Percentiles rank a stretch among this genome's conserved stretches.
These are phyloP conservation scores for Eimeria necatrix DNA, from an alignment of 169 alveolate genomes.

Conservation along the genomic window DNA sequence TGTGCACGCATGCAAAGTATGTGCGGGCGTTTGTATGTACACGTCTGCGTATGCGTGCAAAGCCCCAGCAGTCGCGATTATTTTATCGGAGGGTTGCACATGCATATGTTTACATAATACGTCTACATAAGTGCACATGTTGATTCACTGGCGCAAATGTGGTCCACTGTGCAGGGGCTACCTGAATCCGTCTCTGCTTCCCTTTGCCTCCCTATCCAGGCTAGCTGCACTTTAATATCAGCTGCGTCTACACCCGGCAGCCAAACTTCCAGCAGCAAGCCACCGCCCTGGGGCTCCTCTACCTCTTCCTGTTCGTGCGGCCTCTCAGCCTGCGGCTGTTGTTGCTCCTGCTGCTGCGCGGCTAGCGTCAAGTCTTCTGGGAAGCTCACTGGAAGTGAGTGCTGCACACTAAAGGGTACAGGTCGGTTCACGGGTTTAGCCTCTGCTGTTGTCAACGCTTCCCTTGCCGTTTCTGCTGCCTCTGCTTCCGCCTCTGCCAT, in stretches of 20 bases:
- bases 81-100: no score
- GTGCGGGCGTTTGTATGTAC: no score
- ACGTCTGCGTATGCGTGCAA: no score
- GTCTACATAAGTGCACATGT: no score
- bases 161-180: not conserved
- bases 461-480: not conserved
- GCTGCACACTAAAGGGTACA: not conserved
- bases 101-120: no score
- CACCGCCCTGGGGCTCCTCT: conserved; percentile 6
- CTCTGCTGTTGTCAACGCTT: not conserved
- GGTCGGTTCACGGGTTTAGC: not conserved
- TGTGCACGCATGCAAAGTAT: no score
- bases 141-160: no score
- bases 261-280: conserved; percentile 39
- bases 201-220: conserved; percentile 18
- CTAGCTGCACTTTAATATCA: conserved; percentile 27
- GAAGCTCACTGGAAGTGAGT: not conserved
- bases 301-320: not conserved
- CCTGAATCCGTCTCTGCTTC: conserved; percentile 10
- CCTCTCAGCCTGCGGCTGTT: not conserved
- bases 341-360: conserved; percentile 2
- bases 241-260: conserved; percentile 44
- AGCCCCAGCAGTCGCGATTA: no score
- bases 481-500: not conserved
- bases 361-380: not conserved